phyloP scores from a whole-genome alignment of 768 basidiomycete species.

The Stropharia rugosoannulata region DNA sequence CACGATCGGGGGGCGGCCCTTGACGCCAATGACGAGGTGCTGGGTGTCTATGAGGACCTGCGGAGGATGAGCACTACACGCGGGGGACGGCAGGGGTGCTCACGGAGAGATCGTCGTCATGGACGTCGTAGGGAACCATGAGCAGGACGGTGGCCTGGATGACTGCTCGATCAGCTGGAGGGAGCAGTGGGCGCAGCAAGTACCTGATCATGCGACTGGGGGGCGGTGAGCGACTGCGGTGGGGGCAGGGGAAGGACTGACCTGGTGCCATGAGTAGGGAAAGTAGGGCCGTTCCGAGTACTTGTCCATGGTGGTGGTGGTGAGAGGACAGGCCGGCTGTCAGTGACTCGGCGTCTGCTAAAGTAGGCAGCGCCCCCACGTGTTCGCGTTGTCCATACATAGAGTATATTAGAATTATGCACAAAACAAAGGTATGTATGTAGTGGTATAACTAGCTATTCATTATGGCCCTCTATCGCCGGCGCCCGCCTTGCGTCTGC shows the following conservation, averaged over 20 bases:
- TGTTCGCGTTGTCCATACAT: constrained; percentile 17
- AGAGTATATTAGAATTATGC: constrained; percentile 13
- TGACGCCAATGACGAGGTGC: constrained; percentile 71
- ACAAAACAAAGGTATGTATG: too few species aligned
- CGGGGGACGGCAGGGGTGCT: constrained; percentile 20
- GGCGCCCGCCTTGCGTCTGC: constrained; percentile 19
- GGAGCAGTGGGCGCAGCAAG: constrained; percentile 7
- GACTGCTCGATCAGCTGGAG: constrained; percentile 12
- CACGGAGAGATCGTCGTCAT: constrained; percentile 71
- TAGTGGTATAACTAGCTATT: too few species aligned
- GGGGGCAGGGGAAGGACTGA: constrained; percentile 28
- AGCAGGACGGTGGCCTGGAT: constrained; percentile 73
- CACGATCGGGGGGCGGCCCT: constrained; percentile 65
- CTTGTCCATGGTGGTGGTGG: constrained; percentile 31
- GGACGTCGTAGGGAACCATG: constrained; percentile 68
- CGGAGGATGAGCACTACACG: not conserved
- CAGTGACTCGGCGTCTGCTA: constrained; percentile 24
- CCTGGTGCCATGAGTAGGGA: constrained; percentile 87
- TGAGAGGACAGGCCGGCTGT: constrained; percentile 2
- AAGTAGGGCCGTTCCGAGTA: constrained; percentile 40
- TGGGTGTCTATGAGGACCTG: constrained; percentile 75
- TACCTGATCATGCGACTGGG: constrained; percentile 87
- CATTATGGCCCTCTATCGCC: constrained; percentile 2
- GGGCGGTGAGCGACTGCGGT: constrained; percentile 14
- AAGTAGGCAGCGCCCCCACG: constrained; percentile 21